phyloP scores from a whole-genome alignment of 805 yeast genomes.

The Lipomyces spencermartinsiae region DNA sequence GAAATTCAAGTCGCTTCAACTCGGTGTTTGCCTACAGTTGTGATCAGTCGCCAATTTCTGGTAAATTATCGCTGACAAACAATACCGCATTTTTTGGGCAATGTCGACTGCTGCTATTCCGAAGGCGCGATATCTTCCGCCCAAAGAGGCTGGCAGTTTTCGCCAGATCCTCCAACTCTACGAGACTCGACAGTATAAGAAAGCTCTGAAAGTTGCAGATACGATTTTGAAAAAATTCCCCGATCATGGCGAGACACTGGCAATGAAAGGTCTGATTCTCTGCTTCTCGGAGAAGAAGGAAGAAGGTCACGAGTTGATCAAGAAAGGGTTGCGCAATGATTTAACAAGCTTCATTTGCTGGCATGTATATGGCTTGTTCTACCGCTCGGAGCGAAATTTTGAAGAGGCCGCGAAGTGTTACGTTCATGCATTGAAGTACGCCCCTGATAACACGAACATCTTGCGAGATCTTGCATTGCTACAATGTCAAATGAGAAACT shows the following conservation, averaged over 20 bases:
- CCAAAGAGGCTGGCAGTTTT: constrained; percentile 77
- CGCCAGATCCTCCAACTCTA: constrained; percentile 81
- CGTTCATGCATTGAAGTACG: constrained; percentile 73
- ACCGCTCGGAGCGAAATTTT: constrained; percentile 72
- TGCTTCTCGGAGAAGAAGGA: constrained; percentile 61
- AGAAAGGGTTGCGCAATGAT: constrained; percentile 65
- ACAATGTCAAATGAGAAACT: constrained; percentile 82
- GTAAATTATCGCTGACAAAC: not conserved
- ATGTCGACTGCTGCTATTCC: constrained; percentile 37
- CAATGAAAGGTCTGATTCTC: constrained; percentile 80
- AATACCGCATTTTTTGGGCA: not conserved
- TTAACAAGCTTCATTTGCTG: constrained; percentile 71
- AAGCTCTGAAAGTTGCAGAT: constrained; percentile 79
- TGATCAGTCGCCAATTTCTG: not conserved
- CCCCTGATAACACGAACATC: constrained; percentile 77
- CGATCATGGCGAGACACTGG: constrained; percentile 77
- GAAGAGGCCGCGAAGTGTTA: constrained; percentile 80
- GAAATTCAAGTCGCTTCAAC: not conserved
- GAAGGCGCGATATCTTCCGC: constrained; percentile 44
- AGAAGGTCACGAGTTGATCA: constrained; percentile 68
- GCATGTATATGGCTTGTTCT: constrained; percentile 86
- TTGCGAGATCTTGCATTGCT: constrained; percentile 80
- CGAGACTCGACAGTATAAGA: constrained; percentile 85
- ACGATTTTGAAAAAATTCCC: constrained; percentile 75
- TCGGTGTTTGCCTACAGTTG: not conserved